Base-by-base conservation (phyloP, 2,329 filamentous ascomycete species). In the Fonsecaea monophora region DNA sequence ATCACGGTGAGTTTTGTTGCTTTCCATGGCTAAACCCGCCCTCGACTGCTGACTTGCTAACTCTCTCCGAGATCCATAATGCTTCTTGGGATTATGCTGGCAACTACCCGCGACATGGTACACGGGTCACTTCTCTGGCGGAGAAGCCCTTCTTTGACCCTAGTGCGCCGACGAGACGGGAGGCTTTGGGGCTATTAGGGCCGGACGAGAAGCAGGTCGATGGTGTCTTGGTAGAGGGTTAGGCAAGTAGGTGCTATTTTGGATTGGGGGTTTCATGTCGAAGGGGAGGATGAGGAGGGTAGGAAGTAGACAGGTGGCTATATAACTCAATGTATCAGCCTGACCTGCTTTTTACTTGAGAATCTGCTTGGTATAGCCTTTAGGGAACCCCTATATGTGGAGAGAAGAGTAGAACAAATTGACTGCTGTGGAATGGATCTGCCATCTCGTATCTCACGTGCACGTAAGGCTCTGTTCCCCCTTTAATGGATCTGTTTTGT, bases 81-180 rank as follows among this genome's bases (percentile, higher is more conserved):
- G 71, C 68, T 1, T 68, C 59, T 30, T 71, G 66, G 71, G 70
- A 73, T 54, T 72, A 73, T 62, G 70, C 64, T 45, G 71, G 68
- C 15, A 62, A 65, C 13, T 62, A 69, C 62, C 69, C 71, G 2
- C 67, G 90, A 45, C 90, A 92, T 75, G 90, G 90, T 2, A 92
- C 89, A 0, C 82, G 90, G 34, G 89, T 92, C 3, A 92, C 89
- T 0, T 82, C 87, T 7, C 77, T 92, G 60, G 90, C 88, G 0
- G 90, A 92, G 79, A 88, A 88, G 80, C 90, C 90, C n/a, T 89
- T 84, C 72, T 92, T 90, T 71, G 84, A 90, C 61, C 78, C 84
- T 0, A 79, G 83, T 9, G 89, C 89, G 1, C 89, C 89, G 0
- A 90, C 88, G 0, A 83, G 90, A 56, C 82, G 90, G 68, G 82